These are phyloP conservation scores for Stagonosporopsis rhizophila DNA, from an alignment of 2,329 filamentous ascomycete species.

Conservation along the genomic window DNA sequence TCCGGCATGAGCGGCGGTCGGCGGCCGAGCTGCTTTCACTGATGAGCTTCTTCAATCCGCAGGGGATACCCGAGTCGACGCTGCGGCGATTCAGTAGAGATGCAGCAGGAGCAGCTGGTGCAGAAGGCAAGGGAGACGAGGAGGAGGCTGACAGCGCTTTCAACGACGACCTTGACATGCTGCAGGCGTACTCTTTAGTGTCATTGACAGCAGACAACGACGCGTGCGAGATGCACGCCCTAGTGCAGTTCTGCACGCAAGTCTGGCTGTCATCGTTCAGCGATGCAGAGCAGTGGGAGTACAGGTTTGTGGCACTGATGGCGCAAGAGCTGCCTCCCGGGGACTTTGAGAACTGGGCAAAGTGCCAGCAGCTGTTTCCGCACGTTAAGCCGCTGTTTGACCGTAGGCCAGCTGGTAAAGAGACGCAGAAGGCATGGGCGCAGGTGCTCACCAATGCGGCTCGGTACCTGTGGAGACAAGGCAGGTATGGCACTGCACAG, in stretches of 20 bases:
- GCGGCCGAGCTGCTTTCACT: slow-evolving; percentile 56
- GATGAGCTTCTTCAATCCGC: slow-evolving; percentile 57
- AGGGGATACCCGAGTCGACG: slow-evolving; percentile 50
- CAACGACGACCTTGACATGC: neutral
- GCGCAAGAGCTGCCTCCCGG: slow-evolving; percentile 19
- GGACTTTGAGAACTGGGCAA: slow-evolving; percentile 20
- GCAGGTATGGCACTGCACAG: too few species aligned
- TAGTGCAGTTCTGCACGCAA: slow-evolving; percentile 28
- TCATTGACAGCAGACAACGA: neutral
- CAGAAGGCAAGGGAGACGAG: neutral
- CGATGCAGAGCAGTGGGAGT: slow-evolving; percentile 18
- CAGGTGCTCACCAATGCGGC: slow-evolving; percentile 18
- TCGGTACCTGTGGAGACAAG: too few species aligned
- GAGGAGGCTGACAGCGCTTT: neutral
- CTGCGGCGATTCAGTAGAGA: slow-evolving; percentile 25
- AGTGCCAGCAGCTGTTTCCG: slow-evolving; percentile 24
- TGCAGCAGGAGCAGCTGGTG: neutral
- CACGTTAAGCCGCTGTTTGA: slow-evolving; percentile 21
- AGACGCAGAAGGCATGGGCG: slow-evolving; percentile 17
- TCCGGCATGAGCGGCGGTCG: slow-evolving; percentile 36
- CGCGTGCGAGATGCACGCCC: neutral
- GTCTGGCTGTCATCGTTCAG: slow-evolving; percentile 21
- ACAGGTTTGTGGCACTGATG: slow-evolving; percentile 19
- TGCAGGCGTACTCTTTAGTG: neutral
- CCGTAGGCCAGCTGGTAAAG: slow-evolving; percentile 9